A percentile compares a stretch with the other conserved stretches of the same genome.
Conservation (phyloP, 768 basidiomycete genomes). For the Leccinum arenicola region DNA sequence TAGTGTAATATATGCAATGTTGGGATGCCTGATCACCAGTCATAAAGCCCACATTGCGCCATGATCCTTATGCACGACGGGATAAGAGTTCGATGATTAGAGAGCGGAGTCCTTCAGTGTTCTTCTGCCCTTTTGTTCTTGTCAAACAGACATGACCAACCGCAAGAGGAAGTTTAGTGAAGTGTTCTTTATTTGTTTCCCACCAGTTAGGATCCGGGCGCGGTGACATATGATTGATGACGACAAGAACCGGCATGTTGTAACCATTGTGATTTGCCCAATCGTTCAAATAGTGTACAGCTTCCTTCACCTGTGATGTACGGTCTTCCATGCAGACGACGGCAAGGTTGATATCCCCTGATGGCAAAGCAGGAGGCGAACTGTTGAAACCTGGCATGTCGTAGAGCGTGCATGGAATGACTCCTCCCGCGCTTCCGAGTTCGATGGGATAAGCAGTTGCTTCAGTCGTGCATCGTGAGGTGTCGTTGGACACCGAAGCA, state of each 20-base stretch:
- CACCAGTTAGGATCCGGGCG: conserved; percentile 21
- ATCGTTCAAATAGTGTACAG: conserved; percentile 17
- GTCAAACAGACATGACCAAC: conserved; percentile 22
- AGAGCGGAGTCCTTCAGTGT: conserved; percentile 17
- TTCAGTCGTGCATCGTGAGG: conserved; percentile 18
- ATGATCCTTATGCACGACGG: neutral
- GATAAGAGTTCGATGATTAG: conserved; percentile 17
- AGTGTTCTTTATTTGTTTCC: conserved; percentile 22
- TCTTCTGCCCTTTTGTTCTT: conserved; percentile 15
- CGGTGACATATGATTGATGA: conserved; percentile 21
- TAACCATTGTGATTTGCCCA: conserved; percentile 17
- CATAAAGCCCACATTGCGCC: neutral
- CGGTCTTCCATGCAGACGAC: conserved; percentile 23
- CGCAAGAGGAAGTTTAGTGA: conserved; percentile 12
- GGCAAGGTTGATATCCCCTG: conserved; percentile 21
- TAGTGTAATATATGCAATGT: neutral
- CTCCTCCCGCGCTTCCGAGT: conserved; percentile 8
- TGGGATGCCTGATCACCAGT: neutral
- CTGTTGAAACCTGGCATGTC: conserved; percentile 22
- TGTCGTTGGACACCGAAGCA: conserved; percentile 19
- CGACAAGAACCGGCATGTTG: conserved; percentile 19
- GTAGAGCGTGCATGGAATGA: conserved; percentile 19
- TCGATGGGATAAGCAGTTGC: conserved; percentile 15
- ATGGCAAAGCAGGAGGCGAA: conserved; percentile 19
- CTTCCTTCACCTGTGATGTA: conserved; percentile 19